Evolutionary conservation across 2,329 filamentous ascomycete species (phyloP).

Genomic region (Pseudogymnoascus sp.): DNA sequence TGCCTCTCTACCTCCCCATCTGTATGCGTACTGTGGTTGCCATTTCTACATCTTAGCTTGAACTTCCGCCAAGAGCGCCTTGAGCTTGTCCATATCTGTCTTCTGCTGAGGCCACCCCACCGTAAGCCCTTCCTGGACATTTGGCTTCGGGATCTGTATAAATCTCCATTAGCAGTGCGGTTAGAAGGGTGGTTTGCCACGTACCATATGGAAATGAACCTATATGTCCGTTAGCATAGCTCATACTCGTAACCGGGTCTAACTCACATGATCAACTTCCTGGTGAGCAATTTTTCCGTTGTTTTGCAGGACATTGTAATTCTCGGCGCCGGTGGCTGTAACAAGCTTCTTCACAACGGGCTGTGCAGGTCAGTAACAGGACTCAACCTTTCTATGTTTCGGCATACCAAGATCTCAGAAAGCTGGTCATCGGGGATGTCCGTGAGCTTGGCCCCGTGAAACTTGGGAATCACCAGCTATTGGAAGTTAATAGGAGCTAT

Average conservation of each 20-base stretch:
- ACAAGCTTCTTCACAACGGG: constrained; percentile 84
- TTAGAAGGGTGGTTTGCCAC: constrained; percentile 19
- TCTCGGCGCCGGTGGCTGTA: constrained; percentile 59
- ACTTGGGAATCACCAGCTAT: constrained; percentile 87
- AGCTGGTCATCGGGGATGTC: constrained; percentile 90
- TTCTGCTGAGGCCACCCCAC: constrained; percentile 70
- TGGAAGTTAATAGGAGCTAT: constrained; percentile 3
- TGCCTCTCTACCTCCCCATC: not conserved
- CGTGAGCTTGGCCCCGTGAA: constrained; percentile 80
- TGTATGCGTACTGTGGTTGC: not conserved
- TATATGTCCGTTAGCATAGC: constrained; percentile 28
- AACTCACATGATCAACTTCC: constrained; percentile 74
- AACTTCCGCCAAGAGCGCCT: constrained; percentile 70
- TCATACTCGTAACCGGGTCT: constrained; percentile 11
- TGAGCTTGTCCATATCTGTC: constrained; percentile 73
- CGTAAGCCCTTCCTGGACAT: constrained; percentile 66
- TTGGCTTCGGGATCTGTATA: constrained; percentile 89
- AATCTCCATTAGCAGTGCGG: not conserved
- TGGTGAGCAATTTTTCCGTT: constrained; percentile 90
- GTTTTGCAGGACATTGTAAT: constrained; percentile 96
- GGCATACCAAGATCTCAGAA: constrained; percentile 64
- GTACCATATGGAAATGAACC: constrained; percentile 91
- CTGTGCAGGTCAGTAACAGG: constrained; percentile 30
- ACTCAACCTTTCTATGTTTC: constrained; percentile 13
- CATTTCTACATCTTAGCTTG: constrained; percentile 71